Conservation (phyloP, 768 basidiomycete species). For the Russula abietina region DNA sequence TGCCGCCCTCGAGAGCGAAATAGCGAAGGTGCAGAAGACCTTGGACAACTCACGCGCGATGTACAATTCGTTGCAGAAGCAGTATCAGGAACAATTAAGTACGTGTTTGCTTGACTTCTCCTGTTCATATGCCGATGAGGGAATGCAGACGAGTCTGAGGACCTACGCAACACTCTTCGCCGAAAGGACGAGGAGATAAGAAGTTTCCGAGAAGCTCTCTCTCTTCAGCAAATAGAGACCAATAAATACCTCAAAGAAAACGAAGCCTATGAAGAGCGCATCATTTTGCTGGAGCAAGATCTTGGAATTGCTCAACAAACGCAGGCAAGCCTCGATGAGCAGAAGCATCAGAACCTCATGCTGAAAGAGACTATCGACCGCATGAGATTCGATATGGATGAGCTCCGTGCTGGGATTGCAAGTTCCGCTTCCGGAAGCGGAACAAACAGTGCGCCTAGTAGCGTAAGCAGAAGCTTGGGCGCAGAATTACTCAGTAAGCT, state of each 20-base stretch:
- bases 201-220: constrained; percentile 51
- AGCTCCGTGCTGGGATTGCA: constrained; percentile 56
- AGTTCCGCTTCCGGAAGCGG: constrained; percentile 34
- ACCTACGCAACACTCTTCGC: constrained; percentile 67
- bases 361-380: constrained; percentile 96
- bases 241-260: constrained; percentile 64
- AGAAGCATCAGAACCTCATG: constrained; percentile 90
- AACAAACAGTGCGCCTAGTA: constrained; percentile 49
- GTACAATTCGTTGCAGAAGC: constrained; percentile 74
- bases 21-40: constrained; percentile 64
- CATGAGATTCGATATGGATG: constrained; percentile 91
- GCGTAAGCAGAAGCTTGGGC: constrained; percentile 67
- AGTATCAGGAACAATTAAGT: constrained; percentile 87
- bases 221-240: constrained; percentile 59
- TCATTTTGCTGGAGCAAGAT: constrained; percentile 65
- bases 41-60: constrained; percentile 68
- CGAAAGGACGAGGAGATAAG: constrained; percentile 70
- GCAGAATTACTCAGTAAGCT: constrained; percentile 65
- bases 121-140: background rate
- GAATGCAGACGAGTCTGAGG: constrained; percentile 65
- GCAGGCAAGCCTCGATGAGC: constrained; percentile 73
- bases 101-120: constrained; percentile 31
- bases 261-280: constrained; percentile 63
- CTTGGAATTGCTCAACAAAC: constrained; percentile 63
- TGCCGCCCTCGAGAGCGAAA: constrained; percentile 65